Conservation (phyloP, 202 grass and related monocot genomes). For the Panicum virgatum region DNA sequence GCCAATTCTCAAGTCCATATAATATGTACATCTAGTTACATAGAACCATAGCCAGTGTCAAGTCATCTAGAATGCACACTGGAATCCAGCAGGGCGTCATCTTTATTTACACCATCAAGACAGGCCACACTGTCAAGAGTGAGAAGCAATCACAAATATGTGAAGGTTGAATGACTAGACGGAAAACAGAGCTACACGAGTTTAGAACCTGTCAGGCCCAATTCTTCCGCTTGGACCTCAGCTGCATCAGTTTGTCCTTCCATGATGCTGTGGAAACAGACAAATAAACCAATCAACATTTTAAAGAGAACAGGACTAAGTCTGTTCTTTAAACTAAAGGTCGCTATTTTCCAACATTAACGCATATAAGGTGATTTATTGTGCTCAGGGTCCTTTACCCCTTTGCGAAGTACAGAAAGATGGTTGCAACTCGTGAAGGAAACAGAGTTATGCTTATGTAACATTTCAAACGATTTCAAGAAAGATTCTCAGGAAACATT, state of each 20-base stretch:
- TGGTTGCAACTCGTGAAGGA: background rate
- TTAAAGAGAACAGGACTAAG: background rate
- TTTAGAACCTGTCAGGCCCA: slow-evolving; percentile 56
- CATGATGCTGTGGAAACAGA: slow-evolving; percentile 56
- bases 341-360: background rate
- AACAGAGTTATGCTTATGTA: background rate
- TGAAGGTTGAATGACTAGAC: background rate
- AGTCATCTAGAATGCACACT: slow-evolving; percentile 28
- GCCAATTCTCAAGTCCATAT: slow-evolving; percentile 16
- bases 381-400: background rate
- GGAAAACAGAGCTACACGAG: background rate
- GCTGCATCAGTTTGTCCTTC: slow-evolving; percentile 69
- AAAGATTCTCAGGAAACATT: background rate
- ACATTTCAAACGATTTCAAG: background rate
- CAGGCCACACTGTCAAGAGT: background rate
- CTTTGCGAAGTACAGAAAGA: background rate
- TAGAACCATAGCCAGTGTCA: slow-evolving; percentile 13
- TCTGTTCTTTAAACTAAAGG: background rate
- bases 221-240: slow-evolving; percentile 83
- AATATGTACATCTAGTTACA: slow-evolving; percentile 50
- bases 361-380: background rate
- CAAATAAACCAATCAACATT: background rate
- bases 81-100: slow-evolving; percentile 1
- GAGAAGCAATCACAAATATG: background rate
- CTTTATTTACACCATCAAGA: slow-evolving; percentile 54